Conservation (phyloP, 257 asterid genomes). For the Salvia splendens region DNA sequence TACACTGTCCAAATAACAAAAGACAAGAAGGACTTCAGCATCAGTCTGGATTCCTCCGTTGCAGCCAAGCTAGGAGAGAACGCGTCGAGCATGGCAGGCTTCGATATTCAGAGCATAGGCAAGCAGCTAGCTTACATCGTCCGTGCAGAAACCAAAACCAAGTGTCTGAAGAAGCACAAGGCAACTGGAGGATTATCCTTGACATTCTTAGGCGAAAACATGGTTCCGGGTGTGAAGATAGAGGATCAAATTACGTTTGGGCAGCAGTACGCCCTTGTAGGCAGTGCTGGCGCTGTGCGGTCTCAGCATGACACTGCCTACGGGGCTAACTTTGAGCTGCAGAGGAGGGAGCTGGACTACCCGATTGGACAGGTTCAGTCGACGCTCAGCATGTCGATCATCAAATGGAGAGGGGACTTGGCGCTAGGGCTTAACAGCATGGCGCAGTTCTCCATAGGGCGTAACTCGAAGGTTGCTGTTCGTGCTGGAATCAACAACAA, state of each 20-base stretch:
- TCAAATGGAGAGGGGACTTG: slow-evolving; percentile 95
- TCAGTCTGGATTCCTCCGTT: slow-evolving; percentile 77
- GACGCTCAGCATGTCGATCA: slow-evolving; percentile 66
- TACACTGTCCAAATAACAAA: slow-evolving; percentile 80
- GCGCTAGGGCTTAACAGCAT: slow-evolving; percentile 79
- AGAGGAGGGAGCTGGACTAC: slow-evolving; percentile 72
- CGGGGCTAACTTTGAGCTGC: slow-evolving; percentile 90
- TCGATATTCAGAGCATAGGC: slow-evolving; percentile 87
- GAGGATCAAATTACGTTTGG: slow-evolving; percentile 80
- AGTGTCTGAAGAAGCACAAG: slow-evolving; percentile 63
- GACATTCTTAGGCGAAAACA: slow-evolving; percentile 78
- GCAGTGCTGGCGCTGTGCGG: slow-evolving; percentile 80
- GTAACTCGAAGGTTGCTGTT: slow-evolving; percentile 81
- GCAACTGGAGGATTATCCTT: slow-evolving; percentile 72
- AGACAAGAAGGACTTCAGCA: slow-evolving; percentile 85
- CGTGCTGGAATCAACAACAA: slow-evolving; percentile 94
- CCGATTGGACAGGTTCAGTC: slow-evolving; percentile 94
- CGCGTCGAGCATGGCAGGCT: slow-evolving; percentile 79
- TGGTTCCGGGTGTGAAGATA: slow-evolving; percentile 73
- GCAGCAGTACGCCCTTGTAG: slow-evolving; percentile 67
- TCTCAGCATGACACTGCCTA: slow-evolving; percentile 79
- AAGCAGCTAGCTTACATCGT: slow-evolving; percentile 84
- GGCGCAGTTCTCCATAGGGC: slow-evolving; percentile 69
- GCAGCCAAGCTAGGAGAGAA: slow-evolving; percentile 73
- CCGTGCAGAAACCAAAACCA: slow-evolving; percentile 80